Base-by-base conservation (phyloP, 139 green algal genomes). In the Mychonastes homosphaera region DNA sequence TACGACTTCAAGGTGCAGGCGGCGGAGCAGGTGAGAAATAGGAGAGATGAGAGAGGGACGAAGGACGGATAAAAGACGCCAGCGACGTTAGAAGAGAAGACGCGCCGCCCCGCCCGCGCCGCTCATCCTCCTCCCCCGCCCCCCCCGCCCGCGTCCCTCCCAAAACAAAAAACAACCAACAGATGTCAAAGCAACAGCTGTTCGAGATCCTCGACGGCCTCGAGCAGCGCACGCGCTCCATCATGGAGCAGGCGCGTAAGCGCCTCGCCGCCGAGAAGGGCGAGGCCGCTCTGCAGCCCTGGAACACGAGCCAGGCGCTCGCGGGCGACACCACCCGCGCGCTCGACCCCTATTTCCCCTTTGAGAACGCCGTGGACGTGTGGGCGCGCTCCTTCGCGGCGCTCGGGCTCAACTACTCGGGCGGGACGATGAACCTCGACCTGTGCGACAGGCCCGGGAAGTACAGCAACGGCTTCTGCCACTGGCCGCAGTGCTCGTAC, bases 401-500 rank as follows among this genome's bases (percentile, higher is more conserved):
- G 3, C 74, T 93, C 68, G 80, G 82, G 56, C 90, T 94, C 60
- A 53, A 67, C 4, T 94, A 94, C 73, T 61, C 63, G 66, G 58
- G 58, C 10, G 70, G 69, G 24, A 78, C 70, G 32, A 89, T 87
- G 82, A 76, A 59, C 3, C 73, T 93, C 34, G 84, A 92, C 68
- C 77, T 92, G 9, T 85, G 75, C 33, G 81, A 87, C 58, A 65
- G 23, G 32, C 24, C 67, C 3, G 71, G 71, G 39, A 80, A 81
- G 69, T 89, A 89, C 73, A 65, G 33, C 59, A 89, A 89, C 56
- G 85, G 85, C 21, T 93, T 93, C 76, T 93, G 82, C 77, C 78
- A 87, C 63, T 86, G 76, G 72, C 35, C 62, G n/a, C 63, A 58
- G 64, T 62, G 71, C 13, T 77, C 82, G 1, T 89, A 74, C 65